phyloP scores from a whole-genome alignment of 805 yeast species.

The Saturnispora diversa region DNA sequence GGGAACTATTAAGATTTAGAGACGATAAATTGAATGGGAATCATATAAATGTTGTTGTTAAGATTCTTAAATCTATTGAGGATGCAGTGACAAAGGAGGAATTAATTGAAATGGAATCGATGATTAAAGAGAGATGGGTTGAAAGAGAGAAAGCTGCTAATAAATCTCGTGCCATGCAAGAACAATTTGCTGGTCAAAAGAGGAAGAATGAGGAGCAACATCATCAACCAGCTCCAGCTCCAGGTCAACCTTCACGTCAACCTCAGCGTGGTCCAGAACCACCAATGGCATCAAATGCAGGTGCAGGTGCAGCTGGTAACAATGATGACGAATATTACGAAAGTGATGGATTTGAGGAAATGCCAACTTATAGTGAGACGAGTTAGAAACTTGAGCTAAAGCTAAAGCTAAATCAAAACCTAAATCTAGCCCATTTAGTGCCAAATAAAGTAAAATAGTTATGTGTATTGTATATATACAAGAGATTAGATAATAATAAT shows the following conservation, averaged over 20 bases:
- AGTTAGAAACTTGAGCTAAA: background rate
- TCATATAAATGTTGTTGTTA: conserved; percentile 71
- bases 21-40: conserved; percentile 91
- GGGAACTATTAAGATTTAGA: conserved; percentile 84
- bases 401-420: too few species aligned
- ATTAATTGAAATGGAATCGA: conserved; percentile 46
- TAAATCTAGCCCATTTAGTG: too few species aligned
- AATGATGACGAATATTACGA: conserved; percentile 23
- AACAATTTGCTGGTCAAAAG: conserved; percentile 14
- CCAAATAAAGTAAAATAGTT: background rate
- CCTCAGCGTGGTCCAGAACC: background rate
- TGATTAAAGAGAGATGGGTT: conserved; percentile 56
- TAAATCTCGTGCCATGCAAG: conserved; percentile 19
- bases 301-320: background rate
- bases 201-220: background rate
- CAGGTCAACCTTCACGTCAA: too few species aligned
- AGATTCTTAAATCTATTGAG: conserved; percentile 72
- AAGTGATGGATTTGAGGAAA: conserved; percentile 32
- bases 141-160: conserved; percentile 38
- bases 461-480: conserved; percentile 9
- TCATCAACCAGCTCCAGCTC: conserved; percentile 3
- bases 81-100: conserved; percentile 83
- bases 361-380: conserved; percentile 21
- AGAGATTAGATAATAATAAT: conserved; percentile 1
- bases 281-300: background rate